Evolutionary conservation across 257 asterid genomes (phyloP).

Genomic region (Solanum etuberosum): DNA sequence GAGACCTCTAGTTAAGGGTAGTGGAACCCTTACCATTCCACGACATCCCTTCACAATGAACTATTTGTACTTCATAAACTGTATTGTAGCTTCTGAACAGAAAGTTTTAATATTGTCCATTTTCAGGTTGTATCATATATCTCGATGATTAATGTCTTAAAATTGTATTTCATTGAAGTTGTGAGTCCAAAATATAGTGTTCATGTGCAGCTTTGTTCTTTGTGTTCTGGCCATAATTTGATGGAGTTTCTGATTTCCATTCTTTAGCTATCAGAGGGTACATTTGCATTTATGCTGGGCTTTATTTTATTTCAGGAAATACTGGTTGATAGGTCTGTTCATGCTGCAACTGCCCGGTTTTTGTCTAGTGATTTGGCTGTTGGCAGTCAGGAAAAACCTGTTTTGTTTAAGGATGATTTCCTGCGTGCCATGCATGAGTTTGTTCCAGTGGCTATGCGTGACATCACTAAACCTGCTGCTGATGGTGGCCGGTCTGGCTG

Average conservation of each 20-base stretch:
- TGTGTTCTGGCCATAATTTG: neutral
- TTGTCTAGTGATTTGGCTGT: constrained; percentile 36
- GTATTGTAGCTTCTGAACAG: neutral
- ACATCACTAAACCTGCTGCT: constrained; percentile 63
- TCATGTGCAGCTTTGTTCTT: neutral
- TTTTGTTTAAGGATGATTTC: constrained; percentile 63
- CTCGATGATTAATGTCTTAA: neutral
- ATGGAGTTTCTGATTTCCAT: neutral
- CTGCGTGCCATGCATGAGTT: constrained; percentile 72
- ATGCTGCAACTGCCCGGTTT: constrained; percentile 74
- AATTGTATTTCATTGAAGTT: neutral
- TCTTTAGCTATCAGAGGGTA: neutral
- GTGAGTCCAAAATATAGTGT: neutral
- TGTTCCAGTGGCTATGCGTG: constrained; percentile 98
- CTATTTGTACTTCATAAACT: neutral
- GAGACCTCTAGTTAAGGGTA: neutral
- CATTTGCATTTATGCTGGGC: neutral
- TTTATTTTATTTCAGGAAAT: constrained; percentile 43
- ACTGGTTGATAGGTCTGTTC: constrained; percentile 88
- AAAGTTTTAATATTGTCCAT: neutral
- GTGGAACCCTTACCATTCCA: neutral
- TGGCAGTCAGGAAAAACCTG: constrained; percentile 31
- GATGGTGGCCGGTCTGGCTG: constrained; percentile 84
- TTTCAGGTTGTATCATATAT: neutral
- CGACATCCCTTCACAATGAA: neutral